Base-by-base conservation (phyloP, 2,329 filamentous ascomycete species). In the Rutstroemia sp. region DNA sequence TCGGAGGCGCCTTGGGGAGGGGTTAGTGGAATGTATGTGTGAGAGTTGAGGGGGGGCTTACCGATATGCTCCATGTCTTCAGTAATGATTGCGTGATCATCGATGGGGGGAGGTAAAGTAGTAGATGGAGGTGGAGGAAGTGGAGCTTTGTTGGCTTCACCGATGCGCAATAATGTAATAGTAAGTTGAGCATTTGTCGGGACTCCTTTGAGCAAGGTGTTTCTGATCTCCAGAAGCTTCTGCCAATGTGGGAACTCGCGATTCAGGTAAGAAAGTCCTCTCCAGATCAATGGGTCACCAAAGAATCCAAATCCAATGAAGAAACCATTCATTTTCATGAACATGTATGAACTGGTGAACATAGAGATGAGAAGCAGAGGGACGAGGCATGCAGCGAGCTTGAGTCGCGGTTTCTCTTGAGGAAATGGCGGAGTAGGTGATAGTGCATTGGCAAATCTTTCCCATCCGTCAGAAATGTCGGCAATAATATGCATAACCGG, bases 151-250 rank as follows among this genome's bases (percentile, higher is more conserved):
- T 92, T 92, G 10, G 81, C 82, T 71, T 95, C 90, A 42, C 89
- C 89, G 30, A 92, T 83, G 5, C 90, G 86, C 10, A 95, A 81
- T 1, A 95, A 77, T 0, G 89, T 95, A 27, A 95, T 74, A 0
- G 89, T 84, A 17, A 95, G 80, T 67, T 95, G 90, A 3, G 89
- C 88, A 67, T 95, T 94, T 1, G 89, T 95, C 0, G 90, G 90
- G 0, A 94, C 84, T 2, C 89, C 88, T 67, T 87, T 89, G 51
- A 95, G 80, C 1, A 94, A 69, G 0, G 87, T 89, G 68, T 90
- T 90, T 58, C 86, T 79, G 10, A 90, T 72, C 64, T 91, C 84
- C 16, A 92, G 75, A 6, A 89, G 75, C 63, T 86, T 88, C 65
- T 88, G 78, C 89, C 89, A 94, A 62, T 84, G 74, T 0, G 88